These are phyloP conservation scores for Pseudogymnoascus sp. DNA, from an alignment of 2,329 filamentous ascomycete species.

Conservation along the genomic window DNA sequence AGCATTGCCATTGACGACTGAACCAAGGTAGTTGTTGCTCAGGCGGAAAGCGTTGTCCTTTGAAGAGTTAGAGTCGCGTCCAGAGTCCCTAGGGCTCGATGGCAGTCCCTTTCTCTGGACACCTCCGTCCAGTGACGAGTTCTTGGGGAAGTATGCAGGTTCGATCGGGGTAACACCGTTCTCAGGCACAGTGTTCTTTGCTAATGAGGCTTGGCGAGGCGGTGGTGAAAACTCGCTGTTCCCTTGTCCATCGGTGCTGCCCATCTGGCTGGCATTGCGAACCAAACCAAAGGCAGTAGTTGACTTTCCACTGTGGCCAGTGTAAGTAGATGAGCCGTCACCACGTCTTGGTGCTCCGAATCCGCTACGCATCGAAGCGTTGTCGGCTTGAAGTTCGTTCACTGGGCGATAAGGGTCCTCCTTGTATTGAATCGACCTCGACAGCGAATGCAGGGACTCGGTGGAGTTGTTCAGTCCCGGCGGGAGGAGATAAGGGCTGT, in stretches of 20 bases:
- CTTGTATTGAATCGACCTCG: slow-evolving; percentile 62
- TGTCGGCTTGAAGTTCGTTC: slow-evolving; percentile 44
- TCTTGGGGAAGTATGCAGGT: slow-evolving; percentile 13
- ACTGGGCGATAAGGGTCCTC: slow-evolving; percentile 79
- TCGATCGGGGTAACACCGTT: slow-evolving; percentile 19
- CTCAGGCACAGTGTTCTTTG: slow-evolving; percentile 28
- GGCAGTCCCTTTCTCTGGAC: slow-evolving; percentile 4
- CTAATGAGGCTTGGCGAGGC: slow-evolving; percentile 23
- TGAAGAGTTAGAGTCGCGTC: slow-evolving; percentile 9
- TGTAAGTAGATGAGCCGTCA: slow-evolving; percentile 37
- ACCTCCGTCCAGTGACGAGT: slow-evolving; percentile 5
- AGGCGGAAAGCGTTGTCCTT: slow-evolving; percentile 14
- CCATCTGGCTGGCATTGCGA: neutral
- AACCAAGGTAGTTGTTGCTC: slow-evolving; percentile 26
- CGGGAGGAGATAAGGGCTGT: slow-evolving; percentile 90
- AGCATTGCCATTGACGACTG: slow-evolving; percentile 14
- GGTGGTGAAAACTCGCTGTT: slow-evolving; percentile 22
- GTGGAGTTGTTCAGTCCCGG: slow-evolving; percentile 68
- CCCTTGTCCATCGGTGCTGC: slow-evolving; percentile 25
- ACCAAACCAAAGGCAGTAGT: neutral
- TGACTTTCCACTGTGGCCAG: slow-evolving; percentile 13
- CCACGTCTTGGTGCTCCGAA: slow-evolving; percentile 29
- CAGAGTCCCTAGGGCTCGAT: slow-evolving; percentile 11
- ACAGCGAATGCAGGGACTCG: slow-evolving; percentile 80
- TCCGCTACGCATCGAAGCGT: slow-evolving; percentile 47